Evolutionary conservation across 768 basidiomycete species (phyloP).

Genomic region (Boletales sp.): DNA sequence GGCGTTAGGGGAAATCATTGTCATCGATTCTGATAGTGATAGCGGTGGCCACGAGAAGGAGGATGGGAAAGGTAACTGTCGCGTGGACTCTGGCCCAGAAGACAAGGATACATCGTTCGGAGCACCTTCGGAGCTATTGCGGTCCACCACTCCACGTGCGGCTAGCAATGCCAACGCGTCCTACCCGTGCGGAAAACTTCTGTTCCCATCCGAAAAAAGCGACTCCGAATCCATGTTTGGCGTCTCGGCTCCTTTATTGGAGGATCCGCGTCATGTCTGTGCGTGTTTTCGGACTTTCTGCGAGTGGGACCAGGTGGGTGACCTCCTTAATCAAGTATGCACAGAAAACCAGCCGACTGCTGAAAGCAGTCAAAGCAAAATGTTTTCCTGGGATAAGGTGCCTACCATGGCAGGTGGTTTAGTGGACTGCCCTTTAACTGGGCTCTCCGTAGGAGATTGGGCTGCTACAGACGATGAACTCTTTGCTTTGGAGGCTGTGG

Average conservation of each 20-base stretch:
- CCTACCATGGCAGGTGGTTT: background rate
- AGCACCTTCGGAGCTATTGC: slow-evolving; percentile 25
- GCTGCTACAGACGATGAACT: slow-evolving; percentile 71
- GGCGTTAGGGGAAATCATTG: slow-evolving; percentile 42
- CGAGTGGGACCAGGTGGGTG: background rate
- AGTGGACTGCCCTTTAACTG: background rate
- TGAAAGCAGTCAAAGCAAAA: background rate
- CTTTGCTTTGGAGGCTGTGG: slow-evolving; percentile 29
- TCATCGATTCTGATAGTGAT: slow-evolving; percentile 65
- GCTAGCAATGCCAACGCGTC: background rate
- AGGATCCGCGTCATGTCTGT: slow-evolving; percentile 1
- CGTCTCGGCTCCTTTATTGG: slow-evolving; percentile 14
- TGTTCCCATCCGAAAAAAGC: background rate
- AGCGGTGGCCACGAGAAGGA: slow-evolving; percentile 7
- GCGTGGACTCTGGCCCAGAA: background rate
- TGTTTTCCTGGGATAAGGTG: background rate
- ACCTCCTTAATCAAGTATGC: background rate
- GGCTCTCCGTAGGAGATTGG: slow-evolving; percentile 52
- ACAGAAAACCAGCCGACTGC: slow-evolving; percentile 2
- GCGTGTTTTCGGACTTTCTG: slow-evolving; percentile 6
- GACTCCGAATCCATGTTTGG: slow-evolving; percentile 15
- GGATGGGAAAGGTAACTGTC: background rate
- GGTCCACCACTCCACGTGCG: background rate
- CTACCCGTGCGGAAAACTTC: too few species aligned
- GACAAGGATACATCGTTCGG: slow-evolving; percentile 16